Conservation (phyloP, 805 yeast species). For the Kazachstania africana region DNA sequence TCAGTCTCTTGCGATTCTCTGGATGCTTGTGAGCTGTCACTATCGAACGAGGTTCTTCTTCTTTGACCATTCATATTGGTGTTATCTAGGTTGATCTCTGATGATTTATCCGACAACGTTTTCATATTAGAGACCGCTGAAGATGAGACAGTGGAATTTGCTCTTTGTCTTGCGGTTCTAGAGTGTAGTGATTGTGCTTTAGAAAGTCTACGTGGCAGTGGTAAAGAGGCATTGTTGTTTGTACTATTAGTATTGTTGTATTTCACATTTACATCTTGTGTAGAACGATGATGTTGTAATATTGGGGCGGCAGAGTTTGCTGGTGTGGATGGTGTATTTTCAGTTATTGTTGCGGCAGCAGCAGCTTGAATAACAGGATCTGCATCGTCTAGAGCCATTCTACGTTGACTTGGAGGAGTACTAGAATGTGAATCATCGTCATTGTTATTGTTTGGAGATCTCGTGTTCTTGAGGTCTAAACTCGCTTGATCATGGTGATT, state of each 20-base stretch:
- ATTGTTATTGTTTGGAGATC: background rate
- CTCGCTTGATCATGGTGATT: constrained; percentile 6
- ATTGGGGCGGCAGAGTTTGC: background rate
- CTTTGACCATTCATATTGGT: background rate
- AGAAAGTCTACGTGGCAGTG: background rate
- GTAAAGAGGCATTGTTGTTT: background rate
- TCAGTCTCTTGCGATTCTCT: constrained; percentile 83
- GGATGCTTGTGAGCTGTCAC: constrained; percentile 66
- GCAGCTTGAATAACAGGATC: constrained; percentile 20
- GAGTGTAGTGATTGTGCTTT: constrained; percentile 2
- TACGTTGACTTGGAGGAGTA: background rate
- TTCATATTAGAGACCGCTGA: background rate
- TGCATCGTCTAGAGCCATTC: background rate
- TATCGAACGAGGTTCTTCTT: constrained; percentile 31
- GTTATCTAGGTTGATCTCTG: no score
- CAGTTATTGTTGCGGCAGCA: constrained; percentile 1
- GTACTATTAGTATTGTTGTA: background rate
- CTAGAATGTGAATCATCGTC: background rate
- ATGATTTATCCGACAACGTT: constrained; percentile 2
- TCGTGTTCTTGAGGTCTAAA: background rate
- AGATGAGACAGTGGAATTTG: constrained; percentile 1
- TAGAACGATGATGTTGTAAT: background rate
- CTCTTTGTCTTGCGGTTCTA: constrained; percentile 14
- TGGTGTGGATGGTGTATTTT: no score
- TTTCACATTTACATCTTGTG: constrained; percentile 6